Evolutionary conservation across 345 rosid species (phyloP), one percentile per base, ranked within the genome.

Genomic region (Cardamine resedifolia): DNA sequence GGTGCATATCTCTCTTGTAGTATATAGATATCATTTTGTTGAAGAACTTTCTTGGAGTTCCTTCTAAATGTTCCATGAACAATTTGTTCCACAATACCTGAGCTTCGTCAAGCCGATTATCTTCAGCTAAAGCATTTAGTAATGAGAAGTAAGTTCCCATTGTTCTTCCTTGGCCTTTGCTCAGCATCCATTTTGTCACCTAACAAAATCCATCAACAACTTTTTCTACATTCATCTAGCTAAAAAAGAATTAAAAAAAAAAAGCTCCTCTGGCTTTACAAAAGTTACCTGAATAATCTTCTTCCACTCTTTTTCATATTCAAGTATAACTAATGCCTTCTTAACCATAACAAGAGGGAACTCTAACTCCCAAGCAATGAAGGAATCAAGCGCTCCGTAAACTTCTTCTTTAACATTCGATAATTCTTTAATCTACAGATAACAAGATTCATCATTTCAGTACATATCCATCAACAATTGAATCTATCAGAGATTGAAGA

Each of bases 181-280:
- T 94, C 79, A 91, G 73, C 98, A 94, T 94, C 97, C 98, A 94
- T 68, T 91, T 94, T 10, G 85, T 75, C 78, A 91, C 93, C 96
- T 91, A 72, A 53, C 61, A 65, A 64, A 55, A 43, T 38, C 65
- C 56, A 75, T 12, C 19, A 21, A 21, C 59, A 26, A 19, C 52
- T 15, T 3, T 7, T 28, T 45, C 48, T 19, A 18, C 2, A 4
- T n/a, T 39, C 62, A 44, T 38, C 34, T 30, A 4, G 11, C 30
- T n/a, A 43, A 31, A 36, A 66, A 9, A 39, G 24, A 41, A 70
- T 2, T 39, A 71, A 3, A 15, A 44, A 14, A 23, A 3, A 11
- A 16, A 56, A 20, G 7, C 4, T 71, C 44, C 2, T 41, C 44
- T 33, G 14, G 10, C 28, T 39, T 11, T 0, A 0, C 8, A 24